These are phyloP conservation scores for Isatis tinctoria DNA, from an alignment of 345 rosid genomes.

Conservation along the genomic window DNA sequence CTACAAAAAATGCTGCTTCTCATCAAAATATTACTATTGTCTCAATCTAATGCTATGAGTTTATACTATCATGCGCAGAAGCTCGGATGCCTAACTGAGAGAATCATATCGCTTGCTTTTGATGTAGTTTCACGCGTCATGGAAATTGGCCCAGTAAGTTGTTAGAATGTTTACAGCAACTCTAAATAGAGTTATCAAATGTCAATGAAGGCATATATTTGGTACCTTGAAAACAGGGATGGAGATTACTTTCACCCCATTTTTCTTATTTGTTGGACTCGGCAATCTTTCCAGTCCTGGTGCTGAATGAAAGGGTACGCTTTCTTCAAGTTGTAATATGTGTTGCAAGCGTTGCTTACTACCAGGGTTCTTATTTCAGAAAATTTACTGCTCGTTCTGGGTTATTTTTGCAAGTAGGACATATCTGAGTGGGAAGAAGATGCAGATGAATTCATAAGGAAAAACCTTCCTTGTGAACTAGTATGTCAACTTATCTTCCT, in stretches of 20 bases:
- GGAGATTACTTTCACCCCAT: slow-evolving; percentile 89
- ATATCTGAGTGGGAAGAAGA: slow-evolving; percentile 87
- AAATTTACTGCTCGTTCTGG: slow-evolving; percentile 10
- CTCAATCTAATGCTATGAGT: slow-evolving; percentile 6
- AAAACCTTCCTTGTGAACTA: slow-evolving; percentile 82
- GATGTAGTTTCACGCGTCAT: slow-evolving; percentile 72
- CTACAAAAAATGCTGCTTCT: not conserved
- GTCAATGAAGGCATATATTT: slow-evolving; percentile 1
- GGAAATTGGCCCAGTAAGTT: slow-evolving; percentile 85
- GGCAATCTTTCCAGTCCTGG: slow-evolving; percentile 73
- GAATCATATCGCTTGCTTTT: slow-evolving; percentile 71
- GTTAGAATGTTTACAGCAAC: slow-evolving; percentile 12
- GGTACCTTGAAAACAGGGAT: slow-evolving; percentile 53
- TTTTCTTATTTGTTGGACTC: slow-evolving; percentile 68
- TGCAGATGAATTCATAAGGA: slow-evolving; percentile 77
- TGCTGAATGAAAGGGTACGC: slow-evolving; percentile 67
- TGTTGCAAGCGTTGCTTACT: slow-evolving; percentile 6
- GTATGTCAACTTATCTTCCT: slow-evolving; percentile 37
- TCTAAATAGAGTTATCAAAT: slow-evolving; percentile 8
- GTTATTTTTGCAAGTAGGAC: slow-evolving; percentile 47
- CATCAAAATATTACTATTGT: slow-evolving; percentile 3
- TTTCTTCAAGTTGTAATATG: slow-evolving; percentile 15
- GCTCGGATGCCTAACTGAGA: slow-evolving; percentile 59
- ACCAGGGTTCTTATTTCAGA: slow-evolving; percentile 4
- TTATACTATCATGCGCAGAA: slow-evolving; percentile 46